phyloP scores from a whole-genome alignment of 768 basidiomycete genomes.

The Termitomyces sp. region DNA sequence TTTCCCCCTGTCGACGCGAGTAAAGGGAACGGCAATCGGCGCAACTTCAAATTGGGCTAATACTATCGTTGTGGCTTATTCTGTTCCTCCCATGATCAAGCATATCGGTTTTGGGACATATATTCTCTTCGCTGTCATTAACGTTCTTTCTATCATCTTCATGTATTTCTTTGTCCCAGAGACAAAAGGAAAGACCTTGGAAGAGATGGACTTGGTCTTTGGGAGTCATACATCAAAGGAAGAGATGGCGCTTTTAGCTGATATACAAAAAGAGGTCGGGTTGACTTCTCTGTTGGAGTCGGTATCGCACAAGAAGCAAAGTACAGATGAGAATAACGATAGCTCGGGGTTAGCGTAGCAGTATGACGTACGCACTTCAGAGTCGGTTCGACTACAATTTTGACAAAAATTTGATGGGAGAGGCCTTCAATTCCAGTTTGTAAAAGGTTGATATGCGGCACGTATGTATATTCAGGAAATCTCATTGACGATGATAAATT shows the following conservation, averaged over 20 bases:
- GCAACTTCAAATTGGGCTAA: constrained; percentile 37
- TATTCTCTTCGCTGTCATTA: constrained; percentile 23
- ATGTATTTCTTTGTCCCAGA: constrained; percentile 24
- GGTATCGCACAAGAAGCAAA: background rate
- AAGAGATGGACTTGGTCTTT: constrained; percentile 21
- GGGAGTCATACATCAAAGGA: constrained; percentile 13
- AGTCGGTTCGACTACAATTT: no score
- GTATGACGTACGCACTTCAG: no score
- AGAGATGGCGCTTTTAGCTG: constrained; percentile 11
- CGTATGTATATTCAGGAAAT: no score
- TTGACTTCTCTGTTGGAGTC: constrained; percentile 4
- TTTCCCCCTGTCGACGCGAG: constrained; percentile 34
- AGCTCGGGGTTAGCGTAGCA: background rate
- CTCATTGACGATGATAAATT: no score
- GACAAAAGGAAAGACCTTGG: constrained; percentile 23
- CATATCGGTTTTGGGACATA: constrained; percentile 29
- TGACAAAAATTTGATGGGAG: no score
- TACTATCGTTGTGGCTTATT: constrained; percentile 22
- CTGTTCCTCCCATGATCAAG: constrained; percentile 30
- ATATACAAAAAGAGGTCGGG: constrained; percentile 14
- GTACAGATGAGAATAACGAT: background rate
- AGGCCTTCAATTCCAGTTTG: no score
- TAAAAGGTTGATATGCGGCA: no score
- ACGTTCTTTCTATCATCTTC: constrained; percentile 21
- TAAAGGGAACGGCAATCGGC: constrained; percentile 35